These are phyloP conservation scores for Sicyos baderoa DNA, from an alignment of 306 rosid genomes.

Conservation along the genomic window DNA sequence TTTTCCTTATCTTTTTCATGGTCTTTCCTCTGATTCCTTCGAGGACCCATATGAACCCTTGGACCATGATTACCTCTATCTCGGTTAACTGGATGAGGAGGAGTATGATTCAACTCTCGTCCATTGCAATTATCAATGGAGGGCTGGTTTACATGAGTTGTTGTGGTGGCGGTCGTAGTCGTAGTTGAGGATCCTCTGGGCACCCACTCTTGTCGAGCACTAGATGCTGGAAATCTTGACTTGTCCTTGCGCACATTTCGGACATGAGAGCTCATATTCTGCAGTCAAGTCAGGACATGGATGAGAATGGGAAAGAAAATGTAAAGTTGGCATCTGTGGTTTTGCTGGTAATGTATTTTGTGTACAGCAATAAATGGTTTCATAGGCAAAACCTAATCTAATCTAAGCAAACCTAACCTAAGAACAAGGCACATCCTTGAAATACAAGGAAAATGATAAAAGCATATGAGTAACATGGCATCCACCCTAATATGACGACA, in stretches of 20 bases:
- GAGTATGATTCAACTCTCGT: not conserved
- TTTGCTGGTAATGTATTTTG: too few relatives aligned
- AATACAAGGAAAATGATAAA: not conserved
- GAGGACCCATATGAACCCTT: constrained; percentile 26
- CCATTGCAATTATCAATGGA: not conserved
- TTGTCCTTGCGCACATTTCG: constrained; percentile 48
- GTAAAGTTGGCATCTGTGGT: not conserved
- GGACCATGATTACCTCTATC: constrained; percentile 28
- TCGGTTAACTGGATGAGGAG: constrained; percentile 10
- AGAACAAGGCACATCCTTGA: too few relatives aligned
- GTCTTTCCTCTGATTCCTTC: constrained; percentile 26
- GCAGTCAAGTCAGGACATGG: not conserved
- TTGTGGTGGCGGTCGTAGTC: constrained; percentile 24
- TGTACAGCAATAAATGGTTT: too few relatives aligned
- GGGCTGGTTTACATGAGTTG: constrained; percentile 16
- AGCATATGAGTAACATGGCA: not conserved
- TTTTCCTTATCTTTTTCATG: constrained; percentile 35
- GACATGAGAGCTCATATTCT: constrained; percentile 47
- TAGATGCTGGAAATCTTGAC: constrained; percentile 36
- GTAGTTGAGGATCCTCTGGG: constrained; percentile 36
- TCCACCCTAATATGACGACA: not conserved
- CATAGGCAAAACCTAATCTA: too few relatives aligned
- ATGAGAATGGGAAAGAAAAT: not conserved
- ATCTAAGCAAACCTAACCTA: too few relatives aligned
- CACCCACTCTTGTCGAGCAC: constrained; percentile 52